A percentile compares a stretch with the other conserved stretches of the same genome.
Evolutionary conservation across 768 basidiomycete species (phyloP).

Genomic region (Boletus eberwhitei): DNA sequence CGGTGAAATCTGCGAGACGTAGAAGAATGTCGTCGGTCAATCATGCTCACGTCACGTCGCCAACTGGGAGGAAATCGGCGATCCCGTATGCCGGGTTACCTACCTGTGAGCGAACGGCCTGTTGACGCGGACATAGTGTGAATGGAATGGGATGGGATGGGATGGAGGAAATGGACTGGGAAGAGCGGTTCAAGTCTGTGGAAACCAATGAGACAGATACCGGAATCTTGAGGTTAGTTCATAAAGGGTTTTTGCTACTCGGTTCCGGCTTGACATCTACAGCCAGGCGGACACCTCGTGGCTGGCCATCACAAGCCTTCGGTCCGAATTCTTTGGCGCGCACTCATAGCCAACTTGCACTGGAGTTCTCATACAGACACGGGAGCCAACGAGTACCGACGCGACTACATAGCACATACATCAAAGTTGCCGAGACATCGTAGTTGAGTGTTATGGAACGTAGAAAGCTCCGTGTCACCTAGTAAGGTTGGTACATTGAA

Average conservation of each 20-base stretch:
- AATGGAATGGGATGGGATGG: not conserved
- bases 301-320: not conserved
- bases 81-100: not conserved
- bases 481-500: not conserved
- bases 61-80: not conserved
- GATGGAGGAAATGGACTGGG: not conserved
- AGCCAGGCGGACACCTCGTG: not conserved
- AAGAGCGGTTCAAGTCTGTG: not conserved
- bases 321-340: not conserved
- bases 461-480: not conserved
- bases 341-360: not conserved
- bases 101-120: conserved; percentile 3
- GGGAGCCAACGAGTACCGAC: not conserved
- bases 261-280: not conserved
- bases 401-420: not conserved
- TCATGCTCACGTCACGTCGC: not conserved
- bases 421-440: not conserved
- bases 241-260: not conserved
- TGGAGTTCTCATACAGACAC: not conserved
- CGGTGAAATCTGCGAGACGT: conserved; percentile 7
- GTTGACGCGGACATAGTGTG: not conserved
- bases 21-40: not conserved
- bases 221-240: not conserved
- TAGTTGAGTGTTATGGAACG: not conserved
- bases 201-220: not conserved